Conservation (phyloP, 345 rosid species). For the Populus davidiana region DNA sequence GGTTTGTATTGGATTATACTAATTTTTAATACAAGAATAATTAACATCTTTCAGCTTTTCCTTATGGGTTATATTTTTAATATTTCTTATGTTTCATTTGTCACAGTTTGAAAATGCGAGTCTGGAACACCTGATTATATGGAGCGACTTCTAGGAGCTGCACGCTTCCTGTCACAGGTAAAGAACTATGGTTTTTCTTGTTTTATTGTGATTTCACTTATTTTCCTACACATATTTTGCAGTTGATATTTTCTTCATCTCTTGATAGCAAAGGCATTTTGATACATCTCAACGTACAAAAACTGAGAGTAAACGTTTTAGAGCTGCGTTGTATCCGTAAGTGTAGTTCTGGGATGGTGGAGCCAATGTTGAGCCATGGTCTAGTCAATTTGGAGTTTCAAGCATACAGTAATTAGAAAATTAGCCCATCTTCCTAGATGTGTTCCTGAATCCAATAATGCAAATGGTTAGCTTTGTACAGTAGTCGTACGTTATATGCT, state of each 20-base stretch:
- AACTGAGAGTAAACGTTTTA: too few relatives aligned
- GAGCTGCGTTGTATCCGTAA: too few relatives aligned
- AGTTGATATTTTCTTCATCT: background rate
- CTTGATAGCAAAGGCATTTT: background rate
- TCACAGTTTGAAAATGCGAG: conserved; percentile 59
- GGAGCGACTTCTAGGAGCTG: conserved; percentile 71
- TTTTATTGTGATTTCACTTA: background rate
- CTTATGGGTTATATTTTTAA: background rate
- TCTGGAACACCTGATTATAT: conserved; percentile 59
- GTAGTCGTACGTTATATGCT: background rate
- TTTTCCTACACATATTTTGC: background rate
- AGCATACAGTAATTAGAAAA: background rate
- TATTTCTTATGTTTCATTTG: background rate
- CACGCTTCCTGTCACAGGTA: conserved; percentile 81
- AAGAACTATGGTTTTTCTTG: background rate
- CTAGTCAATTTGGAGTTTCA: background rate
- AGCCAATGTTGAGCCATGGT: conserved; percentile 70
- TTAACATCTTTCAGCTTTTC: background rate
- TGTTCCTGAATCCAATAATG: background rate
- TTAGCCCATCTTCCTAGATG: background rate
- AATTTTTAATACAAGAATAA: background rate
- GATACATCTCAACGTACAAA: background rate
- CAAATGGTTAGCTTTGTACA: background rate
- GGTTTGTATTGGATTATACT: background rate
- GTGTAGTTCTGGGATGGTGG: conserved; percentile 52